phyloP scores from a whole-genome alignment of 73 alveolate genomes.

The Blepharisma japonicum region DNA sequence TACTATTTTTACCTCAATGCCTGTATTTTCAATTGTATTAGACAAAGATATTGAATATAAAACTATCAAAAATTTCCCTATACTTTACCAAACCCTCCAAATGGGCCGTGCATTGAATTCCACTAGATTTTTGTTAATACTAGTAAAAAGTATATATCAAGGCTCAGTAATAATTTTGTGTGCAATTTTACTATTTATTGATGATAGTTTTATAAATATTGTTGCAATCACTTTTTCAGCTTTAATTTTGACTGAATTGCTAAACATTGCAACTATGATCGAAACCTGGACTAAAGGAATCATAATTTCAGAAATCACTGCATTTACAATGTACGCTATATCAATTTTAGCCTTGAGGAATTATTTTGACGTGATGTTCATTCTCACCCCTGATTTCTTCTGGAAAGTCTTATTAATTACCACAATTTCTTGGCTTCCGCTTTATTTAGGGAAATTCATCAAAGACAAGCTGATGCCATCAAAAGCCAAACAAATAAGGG shows the following conservation, averaged over 20 bases:
- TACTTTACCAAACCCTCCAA: conserved; percentile 76
- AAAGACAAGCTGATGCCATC: too few species aligned
- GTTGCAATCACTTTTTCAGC: conserved; percentile 43
- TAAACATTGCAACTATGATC: neutral
- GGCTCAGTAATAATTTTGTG: conserved; percentile 76
- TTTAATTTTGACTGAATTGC: neutral
- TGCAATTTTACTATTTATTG: conserved; percentile 71
- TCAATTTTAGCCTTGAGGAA: neutral
- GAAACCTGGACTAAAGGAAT: neutral
- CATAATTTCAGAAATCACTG: neutral
- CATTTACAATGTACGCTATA: neutral
- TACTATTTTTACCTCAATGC: conserved; percentile 88
- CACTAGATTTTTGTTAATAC: conserved; percentile 83
- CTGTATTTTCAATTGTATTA: conserved; percentile 86
- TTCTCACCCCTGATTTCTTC: neutral
- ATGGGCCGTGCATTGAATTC: conserved; percentile 81
- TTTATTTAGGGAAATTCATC: too few species aligned
- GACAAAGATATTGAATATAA: conserved; percentile 81
- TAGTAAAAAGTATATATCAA: conserved; percentile 85
- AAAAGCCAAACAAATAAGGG: too few species aligned
- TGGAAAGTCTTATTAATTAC: neutral
- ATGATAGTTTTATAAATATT: conserved; percentile 52
- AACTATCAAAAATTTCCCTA: conserved; percentile 80
- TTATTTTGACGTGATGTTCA: neutral
- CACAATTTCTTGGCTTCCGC: neutral